Evolutionary conservation across 2,329 filamentous ascomycete genomes (phyloP), one percentile per base, ranked within the genome.

Genomic region (Myriosclerotinia curreyana): DNA sequence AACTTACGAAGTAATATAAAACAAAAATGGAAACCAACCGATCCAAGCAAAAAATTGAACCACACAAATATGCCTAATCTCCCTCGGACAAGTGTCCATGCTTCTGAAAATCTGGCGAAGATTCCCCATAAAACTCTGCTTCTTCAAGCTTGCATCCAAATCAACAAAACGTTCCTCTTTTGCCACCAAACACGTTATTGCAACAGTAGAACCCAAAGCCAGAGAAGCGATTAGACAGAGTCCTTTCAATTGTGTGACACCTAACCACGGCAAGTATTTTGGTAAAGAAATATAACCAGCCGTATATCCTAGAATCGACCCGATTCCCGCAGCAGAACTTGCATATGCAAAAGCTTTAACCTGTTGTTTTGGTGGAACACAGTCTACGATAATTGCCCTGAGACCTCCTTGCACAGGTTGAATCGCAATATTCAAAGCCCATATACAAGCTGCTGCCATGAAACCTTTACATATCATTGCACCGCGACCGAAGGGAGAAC

Each of bases 1-100:
- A 20, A 64, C 62, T 62, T 66, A 75, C 52, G 64, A 74, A 12
- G 74, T 72, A 51, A 69, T 71, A 62, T 76, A 76, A 53, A 73
- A 77, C 15, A 76, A 66, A 62, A 76, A 76, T 6, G 71, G 71
- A 65, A 75, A 76, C 75, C 75, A 76, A 3, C 71, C 73, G 36
- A 76, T 66, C 73, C 73, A 75, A 20, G 74, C 67, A 60, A 70
- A 71, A 40, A 74, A 73, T 44, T 74, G 72, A 36, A 72, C 67
- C 17, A 65, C 48, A 51, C 69, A 74, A 3, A 74, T 66, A 40
- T 62, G 64, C 50, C 46, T 52, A 25, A 67, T 64, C 15, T 49
- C 53, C 46, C 14, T 62, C 22, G 64, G 65, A 22, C 61, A 50
- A 25, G 36, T 58, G n/a, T 64, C 64, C 25, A 48, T 53, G 46